Conservation (phyloP, 495 filamentous ascomycete species). For the Daldinia bambusicola region DNA sequence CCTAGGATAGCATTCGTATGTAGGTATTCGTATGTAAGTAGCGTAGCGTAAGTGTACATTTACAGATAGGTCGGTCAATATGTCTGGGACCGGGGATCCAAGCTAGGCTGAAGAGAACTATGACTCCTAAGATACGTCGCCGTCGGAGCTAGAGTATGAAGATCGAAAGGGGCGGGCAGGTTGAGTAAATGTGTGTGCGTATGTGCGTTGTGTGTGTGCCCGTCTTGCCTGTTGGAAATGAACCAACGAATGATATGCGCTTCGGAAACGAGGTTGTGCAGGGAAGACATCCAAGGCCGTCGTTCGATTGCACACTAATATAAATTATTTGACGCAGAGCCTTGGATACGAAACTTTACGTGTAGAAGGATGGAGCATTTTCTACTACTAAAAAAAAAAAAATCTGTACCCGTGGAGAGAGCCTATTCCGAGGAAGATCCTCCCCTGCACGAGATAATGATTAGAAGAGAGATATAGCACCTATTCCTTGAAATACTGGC, state of each 20-base stretch:
- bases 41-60: background rate
- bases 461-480: constrained; percentile 22
- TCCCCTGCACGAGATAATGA: constrained; percentile 9
- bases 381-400: background rate
- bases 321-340: constrained; percentile 43
- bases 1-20: background rate
- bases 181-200: constrained; percentile 3
- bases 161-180: constrained; percentile 36
- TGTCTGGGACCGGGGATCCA: constrained; percentile 39
- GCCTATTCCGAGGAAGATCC: constrained; percentile 30
- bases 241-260: constrained; percentile 44
- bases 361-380: constrained; percentile 26
- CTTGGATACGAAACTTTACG: constrained; percentile 45
- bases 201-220: constrained; percentile 18
- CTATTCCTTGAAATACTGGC: constrained; percentile 34
- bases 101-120: constrained; percentile 35
- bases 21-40: constrained; percentile 1
- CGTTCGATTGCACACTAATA: constrained; percentile 42
- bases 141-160: constrained; percentile 38
- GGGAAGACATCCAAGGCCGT: constrained; percentile 39
- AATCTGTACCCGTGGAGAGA: constrained; percentile 30
- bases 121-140: constrained; percentile 36
- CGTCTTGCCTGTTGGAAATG: constrained; percentile 41
- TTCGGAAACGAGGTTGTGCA: constrained; percentile 45
- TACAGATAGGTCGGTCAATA: constrained; percentile 17